These are phyloP conservation scores for Xylariaceae sp. DNA, from an alignment of 2,329 filamentous ascomycete genomes.

Conservation along the genomic window DNA sequence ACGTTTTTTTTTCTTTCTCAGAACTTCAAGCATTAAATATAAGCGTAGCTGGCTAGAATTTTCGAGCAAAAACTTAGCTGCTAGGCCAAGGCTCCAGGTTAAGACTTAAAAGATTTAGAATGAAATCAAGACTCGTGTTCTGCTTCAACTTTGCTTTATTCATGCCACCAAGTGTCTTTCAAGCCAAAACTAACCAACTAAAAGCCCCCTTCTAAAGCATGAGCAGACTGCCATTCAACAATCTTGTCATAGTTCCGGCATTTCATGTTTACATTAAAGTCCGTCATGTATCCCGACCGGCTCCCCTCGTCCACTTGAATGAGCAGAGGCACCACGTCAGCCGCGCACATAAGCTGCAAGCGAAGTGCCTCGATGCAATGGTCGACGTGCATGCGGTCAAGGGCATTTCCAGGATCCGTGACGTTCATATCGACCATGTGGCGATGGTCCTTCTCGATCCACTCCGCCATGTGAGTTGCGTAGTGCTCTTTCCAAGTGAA, in stretches of 20 bases:
- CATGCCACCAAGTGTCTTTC: too few relatives aligned
- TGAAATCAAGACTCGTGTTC: too few relatives aligned
- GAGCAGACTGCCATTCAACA: conserved; percentile 3
- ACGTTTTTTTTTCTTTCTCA: too few relatives aligned
- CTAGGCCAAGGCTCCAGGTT: too few relatives aligned
- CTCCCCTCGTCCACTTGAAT: background rate
- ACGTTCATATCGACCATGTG: conserved; percentile 8
- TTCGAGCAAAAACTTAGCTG: too few relatives aligned
- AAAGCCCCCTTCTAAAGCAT: too few relatives aligned
- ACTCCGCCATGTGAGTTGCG: background rate
- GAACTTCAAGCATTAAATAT: too few relatives aligned
- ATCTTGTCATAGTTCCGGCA: conserved; percentile 14
- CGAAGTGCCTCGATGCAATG: conserved; percentile 22
- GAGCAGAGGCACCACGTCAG: conserved; percentile 12
- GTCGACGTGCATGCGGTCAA: conserved; percentile 20
- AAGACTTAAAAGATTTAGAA: too few relatives aligned
- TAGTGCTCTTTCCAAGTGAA: conserved; percentile 17
- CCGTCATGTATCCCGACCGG: background rate
- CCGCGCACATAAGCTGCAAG: conserved; percentile 16
- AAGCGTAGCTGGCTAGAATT: too few relatives aligned
- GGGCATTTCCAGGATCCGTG: background rate
- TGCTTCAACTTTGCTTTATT: too few relatives aligned
- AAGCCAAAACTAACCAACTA: too few relatives aligned
- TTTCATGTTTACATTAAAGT: conserved; percentile 17
- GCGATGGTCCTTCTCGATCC: background rate